These are phyloP conservation scores for Saccharum officinarum DNA, from an alignment of 176 grass and related monocot genomes.

Conservation along the genomic window DNA sequence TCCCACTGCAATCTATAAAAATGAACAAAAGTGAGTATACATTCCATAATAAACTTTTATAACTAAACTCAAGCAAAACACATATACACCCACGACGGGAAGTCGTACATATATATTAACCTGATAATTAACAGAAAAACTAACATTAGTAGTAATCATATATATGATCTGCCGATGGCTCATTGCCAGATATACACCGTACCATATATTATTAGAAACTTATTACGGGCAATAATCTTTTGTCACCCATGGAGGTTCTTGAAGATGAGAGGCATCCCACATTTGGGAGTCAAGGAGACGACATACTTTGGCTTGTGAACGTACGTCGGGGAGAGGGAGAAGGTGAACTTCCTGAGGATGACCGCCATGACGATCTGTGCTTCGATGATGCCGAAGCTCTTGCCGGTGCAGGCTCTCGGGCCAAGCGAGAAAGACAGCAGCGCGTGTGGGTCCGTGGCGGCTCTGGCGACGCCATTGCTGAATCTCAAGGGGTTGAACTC, in stretches of 20 bases:
- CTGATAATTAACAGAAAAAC: too few species aligned
- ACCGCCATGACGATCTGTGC: conserved; percentile 36
- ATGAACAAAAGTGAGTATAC: too few species aligned
- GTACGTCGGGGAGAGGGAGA: conserved; percentile 49
- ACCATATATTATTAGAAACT: neutral
- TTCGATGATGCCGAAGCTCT: conserved; percentile 54
- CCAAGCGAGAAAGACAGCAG: conserved; percentile 47
- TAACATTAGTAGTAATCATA: too few species aligned
- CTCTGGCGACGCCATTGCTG: conserved; percentile 16
- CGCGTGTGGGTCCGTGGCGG: conserved; percentile 28
- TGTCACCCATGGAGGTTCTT: neutral
- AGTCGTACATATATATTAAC: too few species aligned
- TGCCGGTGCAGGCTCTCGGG: conserved; percentile 47
- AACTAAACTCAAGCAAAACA: too few species aligned
- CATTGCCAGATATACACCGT: neutral
- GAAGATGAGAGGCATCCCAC: conserved; percentile 47
- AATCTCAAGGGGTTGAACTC: conserved; percentile 66
- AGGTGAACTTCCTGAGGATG: conserved; percentile 52
- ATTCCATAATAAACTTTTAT: too few species aligned
- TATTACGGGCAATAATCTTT: neutral
- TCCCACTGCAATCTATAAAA: too few species aligned
- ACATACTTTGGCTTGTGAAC: conserved; percentile 42
- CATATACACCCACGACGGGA: too few species aligned
- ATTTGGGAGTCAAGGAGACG: conserved; percentile 33
- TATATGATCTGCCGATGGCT: too few species aligned